Conservation (phyloP, 768 basidiomycete genomes). For the Rhizopogon rudus region DNA sequence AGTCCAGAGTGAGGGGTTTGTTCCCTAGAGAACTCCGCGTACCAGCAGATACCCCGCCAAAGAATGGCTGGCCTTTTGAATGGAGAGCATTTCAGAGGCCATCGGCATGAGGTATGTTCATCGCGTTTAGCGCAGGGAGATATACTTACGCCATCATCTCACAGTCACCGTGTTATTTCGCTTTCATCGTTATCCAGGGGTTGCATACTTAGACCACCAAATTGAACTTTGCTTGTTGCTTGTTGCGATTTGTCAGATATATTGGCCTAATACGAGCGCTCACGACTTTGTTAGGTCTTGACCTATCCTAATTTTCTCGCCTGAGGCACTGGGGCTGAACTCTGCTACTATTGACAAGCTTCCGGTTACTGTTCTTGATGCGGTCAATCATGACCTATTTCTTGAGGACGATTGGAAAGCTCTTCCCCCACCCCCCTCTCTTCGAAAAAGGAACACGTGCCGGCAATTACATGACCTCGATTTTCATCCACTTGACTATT, state of each 20-base stretch:
- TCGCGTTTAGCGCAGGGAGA: background rate
- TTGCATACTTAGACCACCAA: background rate
- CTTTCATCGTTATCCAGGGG: background rate
- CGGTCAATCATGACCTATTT: background rate
- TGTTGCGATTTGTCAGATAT: background rate
- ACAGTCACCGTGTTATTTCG: background rate
- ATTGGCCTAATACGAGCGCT: background rate
- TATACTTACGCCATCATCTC: background rate
- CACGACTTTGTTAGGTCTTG: background rate
- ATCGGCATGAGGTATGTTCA: slow-evolving; percentile 12
- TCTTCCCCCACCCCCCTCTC: background rate
- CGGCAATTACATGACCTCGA: background rate
- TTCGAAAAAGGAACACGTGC: background rate
- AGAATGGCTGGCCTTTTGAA: slow-evolving; percentile 82
- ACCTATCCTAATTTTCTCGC: no score
- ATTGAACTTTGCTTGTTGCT: background rate
- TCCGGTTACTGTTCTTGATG: background rate
- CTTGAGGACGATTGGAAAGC: background rate
- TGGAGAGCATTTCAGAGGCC: slow-evolving; percentile 67
- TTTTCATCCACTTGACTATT: no score
- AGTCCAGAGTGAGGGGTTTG: slow-evolving; percentile 73
- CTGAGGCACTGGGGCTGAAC: background rate
- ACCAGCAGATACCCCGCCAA: slow-evolving; percentile 82
- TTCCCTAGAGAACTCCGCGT: slow-evolving; percentile 86
- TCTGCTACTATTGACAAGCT: background rate